These are phyloP conservation scores for Solanum phureja DNA, from an alignment of 257 asterid species.

Conservation along the genomic window DNA sequence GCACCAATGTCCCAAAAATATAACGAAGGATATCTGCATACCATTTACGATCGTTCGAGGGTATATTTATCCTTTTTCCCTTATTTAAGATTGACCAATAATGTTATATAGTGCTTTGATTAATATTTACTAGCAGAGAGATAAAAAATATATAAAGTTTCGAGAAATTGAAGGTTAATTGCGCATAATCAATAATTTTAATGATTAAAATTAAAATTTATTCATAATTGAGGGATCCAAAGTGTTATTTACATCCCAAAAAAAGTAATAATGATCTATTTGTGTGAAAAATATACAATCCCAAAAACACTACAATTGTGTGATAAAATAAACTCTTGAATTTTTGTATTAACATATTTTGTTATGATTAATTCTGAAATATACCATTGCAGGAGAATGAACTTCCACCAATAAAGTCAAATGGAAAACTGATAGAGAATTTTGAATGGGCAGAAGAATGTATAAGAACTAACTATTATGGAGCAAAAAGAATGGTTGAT, in stretches of 20 bases:
- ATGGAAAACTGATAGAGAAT: slow-evolving; percentile 6
- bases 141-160: background rate
- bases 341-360: background rate
- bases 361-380: background rate
- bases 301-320: background rate
- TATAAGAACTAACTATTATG: slow-evolving; percentile 8
- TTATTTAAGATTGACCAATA: background rate
- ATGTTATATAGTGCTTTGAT: background rate
- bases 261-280: background rate
- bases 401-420: background rate
- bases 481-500: slow-evolving; percentile 15
- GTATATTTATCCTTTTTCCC: no score
- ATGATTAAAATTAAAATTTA: background rate
- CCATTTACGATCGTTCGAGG: no score
- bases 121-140: background rate
- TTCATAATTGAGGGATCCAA: background rate
- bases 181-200: background rate
- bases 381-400: slow-evolving; percentile 4
- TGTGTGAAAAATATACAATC: background rate
- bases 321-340: background rate
- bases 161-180: background rate
- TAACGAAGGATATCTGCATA: no score
- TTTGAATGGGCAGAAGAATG: slow-evolving; percentile 12
- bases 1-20: no score
- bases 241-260: background rate